These are phyloP conservation scores for Cytospora chrysosperma DNA, from an alignment of 2,329 filamentous ascomycete species.

Conservation along the genomic window DNA sequence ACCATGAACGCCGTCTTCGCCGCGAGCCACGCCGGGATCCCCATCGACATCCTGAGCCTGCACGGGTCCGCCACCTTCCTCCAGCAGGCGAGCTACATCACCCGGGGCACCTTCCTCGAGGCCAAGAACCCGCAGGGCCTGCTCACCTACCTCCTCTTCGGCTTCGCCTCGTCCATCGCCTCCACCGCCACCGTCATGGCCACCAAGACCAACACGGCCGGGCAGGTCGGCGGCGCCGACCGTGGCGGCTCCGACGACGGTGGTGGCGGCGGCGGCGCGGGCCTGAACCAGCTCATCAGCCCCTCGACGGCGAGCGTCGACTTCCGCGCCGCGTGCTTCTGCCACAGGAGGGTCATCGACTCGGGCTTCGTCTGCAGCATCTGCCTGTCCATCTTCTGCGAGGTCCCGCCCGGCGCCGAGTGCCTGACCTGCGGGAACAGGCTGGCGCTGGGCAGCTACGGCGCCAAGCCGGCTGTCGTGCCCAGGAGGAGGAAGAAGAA, in stretches of 20 bases:
- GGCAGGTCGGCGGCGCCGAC: constrained; percentile 19
- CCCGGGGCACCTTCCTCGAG: constrained; percentile 55
- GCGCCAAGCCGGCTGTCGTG: constrained; percentile 73
- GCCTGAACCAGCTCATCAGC: constrained; percentile 60
- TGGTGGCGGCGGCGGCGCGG: constrained; percentile 36
- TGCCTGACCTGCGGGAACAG: constrained; percentile 84
- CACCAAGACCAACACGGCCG: constrained; percentile 28
- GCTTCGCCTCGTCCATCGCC: constrained; percentile 68
- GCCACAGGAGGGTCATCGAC: constrained; percentile 86
- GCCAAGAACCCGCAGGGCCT: constrained; percentile 65
- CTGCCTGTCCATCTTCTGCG: constrained; percentile 91
- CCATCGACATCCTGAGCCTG: constrained; percentile 88
- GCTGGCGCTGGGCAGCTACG: constrained; percentile 73
- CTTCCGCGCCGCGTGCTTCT: constrained; percentile 98
- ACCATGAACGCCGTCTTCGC: constrained; percentile 99
- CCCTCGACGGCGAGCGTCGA: constrained; percentile 87
- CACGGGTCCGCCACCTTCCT: constrained; percentile 86
- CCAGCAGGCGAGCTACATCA: constrained; percentile 77
- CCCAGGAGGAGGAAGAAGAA: constrained; percentile 73
- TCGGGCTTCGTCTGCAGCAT: constrained; percentile 95
- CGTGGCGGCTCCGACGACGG: constrained; percentile 35
- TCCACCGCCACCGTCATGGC: constrained; percentile 42
- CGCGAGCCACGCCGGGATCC: constrained; percentile 81
- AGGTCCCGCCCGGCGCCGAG: constrained; percentile 58
- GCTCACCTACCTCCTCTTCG: constrained; percentile 92